A percentile compares a stretch with the other conserved stretches of the same genome.
Evolutionary conservation across 2,329 filamentous ascomycete species (phyloP).

Genomic region (Macrophomina pseudophaseolina): DNA sequence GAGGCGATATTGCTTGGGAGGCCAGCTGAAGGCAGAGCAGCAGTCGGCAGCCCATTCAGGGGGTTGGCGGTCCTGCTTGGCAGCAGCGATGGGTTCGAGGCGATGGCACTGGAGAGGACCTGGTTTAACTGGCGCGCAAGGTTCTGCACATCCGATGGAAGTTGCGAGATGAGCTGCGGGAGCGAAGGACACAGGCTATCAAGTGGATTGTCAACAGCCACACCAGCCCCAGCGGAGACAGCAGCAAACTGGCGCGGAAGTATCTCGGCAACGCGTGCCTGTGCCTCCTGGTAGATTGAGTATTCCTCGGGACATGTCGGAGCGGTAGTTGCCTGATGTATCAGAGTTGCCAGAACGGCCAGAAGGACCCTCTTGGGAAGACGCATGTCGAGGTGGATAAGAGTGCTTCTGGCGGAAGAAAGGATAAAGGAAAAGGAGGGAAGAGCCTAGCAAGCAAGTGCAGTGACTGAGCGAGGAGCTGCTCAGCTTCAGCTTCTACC

Average conservation of each 20-base stretch:
- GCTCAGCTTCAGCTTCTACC: constrained; percentile 21
- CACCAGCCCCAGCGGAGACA: background rate
- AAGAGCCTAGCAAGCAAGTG: background rate
- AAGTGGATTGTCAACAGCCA: background rate
- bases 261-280: constrained; percentile 17
- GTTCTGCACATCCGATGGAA: constrained; percentile 1
- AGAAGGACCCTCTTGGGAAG: constrained; percentile 22
- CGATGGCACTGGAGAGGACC: constrained; percentile 14
- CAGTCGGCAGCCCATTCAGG: background rate
- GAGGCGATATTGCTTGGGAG: background rate
- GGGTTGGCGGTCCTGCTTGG: background rate
- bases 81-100: background rate
- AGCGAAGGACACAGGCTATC: constrained; percentile 3
- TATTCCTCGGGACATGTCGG: constrained; percentile 19
- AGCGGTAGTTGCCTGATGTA: constrained; percentile 23
- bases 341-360: constrained; percentile 24
- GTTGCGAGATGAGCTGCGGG: constrained; percentile 3
- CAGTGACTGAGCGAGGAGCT: constrained; percentile 7
- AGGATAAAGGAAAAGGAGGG: background rate
- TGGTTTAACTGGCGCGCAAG: constrained; percentile 15
- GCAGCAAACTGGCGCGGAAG: constrained; percentile 1
- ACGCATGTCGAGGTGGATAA: background rate
- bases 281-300: constrained; percentile 1
- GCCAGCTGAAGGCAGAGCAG: background rate
- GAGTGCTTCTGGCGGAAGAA: background rate